Evolutionary conservation across 139 green algal species (phyloP).

Genomic region (Axilococcus clingmanii): DNA sequence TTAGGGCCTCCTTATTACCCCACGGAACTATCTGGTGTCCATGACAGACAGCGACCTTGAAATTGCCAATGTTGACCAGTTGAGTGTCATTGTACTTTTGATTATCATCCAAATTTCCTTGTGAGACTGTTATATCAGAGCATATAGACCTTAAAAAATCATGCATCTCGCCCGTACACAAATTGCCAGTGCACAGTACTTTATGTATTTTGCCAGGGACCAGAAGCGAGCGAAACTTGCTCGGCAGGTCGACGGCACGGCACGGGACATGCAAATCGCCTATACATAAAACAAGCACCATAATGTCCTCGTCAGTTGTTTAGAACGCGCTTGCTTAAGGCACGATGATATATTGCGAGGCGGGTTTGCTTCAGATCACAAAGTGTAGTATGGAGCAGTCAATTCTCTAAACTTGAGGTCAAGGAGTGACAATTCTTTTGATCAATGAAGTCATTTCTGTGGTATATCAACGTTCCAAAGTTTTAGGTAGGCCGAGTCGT

Average conservation of each 20-base stretch:
- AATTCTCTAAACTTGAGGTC: too few species aligned
- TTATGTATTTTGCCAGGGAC: slow-evolving; percentile 90
- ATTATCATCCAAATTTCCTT: slow-evolving; percentile 87
- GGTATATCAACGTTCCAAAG: too few species aligned
- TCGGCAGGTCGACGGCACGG: slow-evolving; percentile 66
- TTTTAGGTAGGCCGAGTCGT: too few species aligned
- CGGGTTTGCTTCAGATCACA: too few species aligned
- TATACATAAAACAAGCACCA: slow-evolving; percentile 90
- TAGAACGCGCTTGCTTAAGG: too few species aligned
- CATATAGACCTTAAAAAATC: slow-evolving; percentile 81
- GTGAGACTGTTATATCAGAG: slow-evolving; percentile 56
- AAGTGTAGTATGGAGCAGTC: too few species aligned
- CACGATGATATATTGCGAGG: too few species aligned
- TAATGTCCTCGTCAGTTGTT: too few species aligned
- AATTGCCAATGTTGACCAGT: slow-evolving; percentile 67
- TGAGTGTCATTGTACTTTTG: slow-evolving; percentile 52
- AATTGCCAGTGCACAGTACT: slow-evolving; percentile 81
- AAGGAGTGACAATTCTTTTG: too few species aligned
- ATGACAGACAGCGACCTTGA: slow-evolving; percentile 81
- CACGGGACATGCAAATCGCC: slow-evolving; percentile 90
- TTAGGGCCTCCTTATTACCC: slow-evolving; percentile 63
- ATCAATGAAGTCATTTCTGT: too few species aligned
- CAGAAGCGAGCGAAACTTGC: slow-evolving; percentile 85
- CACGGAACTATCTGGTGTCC: slow-evolving; percentile 85
- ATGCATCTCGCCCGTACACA: slow-evolving; percentile 69